Base-by-base conservation (phyloP, 139 green algal genomes). In the Nannochloris sp. region DNA sequence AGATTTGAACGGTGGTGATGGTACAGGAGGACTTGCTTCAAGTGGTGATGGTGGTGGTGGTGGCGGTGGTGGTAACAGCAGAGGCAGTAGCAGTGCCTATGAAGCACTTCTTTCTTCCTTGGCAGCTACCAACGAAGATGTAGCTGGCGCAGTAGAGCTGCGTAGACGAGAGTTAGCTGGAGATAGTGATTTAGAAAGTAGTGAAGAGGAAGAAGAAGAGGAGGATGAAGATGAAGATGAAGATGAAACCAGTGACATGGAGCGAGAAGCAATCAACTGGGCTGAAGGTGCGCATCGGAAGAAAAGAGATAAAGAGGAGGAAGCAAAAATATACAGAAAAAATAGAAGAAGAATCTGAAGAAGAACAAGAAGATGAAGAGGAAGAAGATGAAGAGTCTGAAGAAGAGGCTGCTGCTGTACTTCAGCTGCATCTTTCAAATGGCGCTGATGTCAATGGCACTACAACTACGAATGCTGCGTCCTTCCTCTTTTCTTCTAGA, bases 111-210 rank as follows among this genome's bases (percentile, higher is more conserved):
- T 76, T 12, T 30, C 36, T 35, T 71, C 62, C 5, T 53, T 76
- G 30, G 15, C 32, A 6, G 27, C 25, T 14, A 3, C 30, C 3
- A 39, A 66, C 23, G 42, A 60, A 36, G 61, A 57, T 6, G 48
- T 71, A 54, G 68, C 68, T 3, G 31, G 14, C 19, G 46, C 36
- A 27, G 38, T 60, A 29, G 62, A 62, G 54, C 62, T 68, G 70
- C 61, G 61, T 34, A 53, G 48, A 33, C 66, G 66, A 13, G 70
- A 76, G 70, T 31, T 64, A 55, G 58, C 59, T 13, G 68, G 61
- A 24, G 32, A 62, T 60, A 45, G 35, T 14, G 70, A 60, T 14
- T 39, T 12, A 24, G 65, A 69, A 2, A 36, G 29, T 2, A 38
- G 60, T 6, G 62, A 61, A 4, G 45, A 54, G 25, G 61, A 67